phyloP scores from a whole-genome alignment of 768 basidiomycete species.

The Pleurotus sapidus region DNA sequence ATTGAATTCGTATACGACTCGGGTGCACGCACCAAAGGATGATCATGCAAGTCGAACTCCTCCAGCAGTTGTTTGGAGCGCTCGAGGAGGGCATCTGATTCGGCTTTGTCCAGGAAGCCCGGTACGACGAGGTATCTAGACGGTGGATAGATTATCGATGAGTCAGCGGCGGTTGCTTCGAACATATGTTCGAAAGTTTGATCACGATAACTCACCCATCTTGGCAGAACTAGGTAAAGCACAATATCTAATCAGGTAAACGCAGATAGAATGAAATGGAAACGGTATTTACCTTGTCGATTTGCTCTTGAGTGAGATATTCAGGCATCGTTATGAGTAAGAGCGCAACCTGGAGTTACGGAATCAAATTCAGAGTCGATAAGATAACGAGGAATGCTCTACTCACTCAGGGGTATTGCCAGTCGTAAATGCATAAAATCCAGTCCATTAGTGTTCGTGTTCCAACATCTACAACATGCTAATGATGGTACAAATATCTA shows the following conservation, averaged over 20 bases:
- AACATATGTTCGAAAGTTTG: background rate
- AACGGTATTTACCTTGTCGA: conserved; percentile 45
- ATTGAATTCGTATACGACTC: background rate
- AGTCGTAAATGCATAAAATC: no score
- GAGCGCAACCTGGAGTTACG: no score
- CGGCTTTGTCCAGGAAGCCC: conserved; percentile 59
- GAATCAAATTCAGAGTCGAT: no score
- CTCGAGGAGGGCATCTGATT: conserved; percentile 57
- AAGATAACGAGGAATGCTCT: no score
- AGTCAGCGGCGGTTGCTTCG: conserved; percentile 6
- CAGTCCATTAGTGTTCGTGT: no score
- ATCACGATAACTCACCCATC: conserved; percentile 45
- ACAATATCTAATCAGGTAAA: background rate
- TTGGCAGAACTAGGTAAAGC: conserved; percentile 44
- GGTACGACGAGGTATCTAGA: conserved; percentile 78
- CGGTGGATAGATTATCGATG: background rate
- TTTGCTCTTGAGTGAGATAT: conserved; percentile 54
- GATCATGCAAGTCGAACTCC: conserved; percentile 74
- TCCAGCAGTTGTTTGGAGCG: conserved; percentile 76
- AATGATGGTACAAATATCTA: no score
- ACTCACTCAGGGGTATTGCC: no score
- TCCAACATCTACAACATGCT: no score
- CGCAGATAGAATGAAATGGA: background rate
- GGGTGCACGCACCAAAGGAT: conserved; percentile 64
- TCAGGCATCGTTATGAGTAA: conserved; percentile 27